Evolutionary conservation across 2,329 filamentous ascomycete species (phyloP).

Genomic region (Penicillium sp.): DNA sequence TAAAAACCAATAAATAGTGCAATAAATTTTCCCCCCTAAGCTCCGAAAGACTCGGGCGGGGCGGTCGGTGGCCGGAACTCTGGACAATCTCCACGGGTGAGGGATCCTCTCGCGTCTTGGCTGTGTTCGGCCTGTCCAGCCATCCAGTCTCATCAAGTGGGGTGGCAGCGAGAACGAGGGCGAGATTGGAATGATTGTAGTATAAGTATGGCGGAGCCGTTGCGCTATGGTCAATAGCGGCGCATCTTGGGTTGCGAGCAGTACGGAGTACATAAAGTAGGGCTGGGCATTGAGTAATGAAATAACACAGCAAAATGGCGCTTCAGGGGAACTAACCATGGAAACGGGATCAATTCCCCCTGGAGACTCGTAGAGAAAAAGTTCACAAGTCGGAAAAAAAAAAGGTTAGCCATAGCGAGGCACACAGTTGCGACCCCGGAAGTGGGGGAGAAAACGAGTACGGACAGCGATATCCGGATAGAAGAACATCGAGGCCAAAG

Average conservation of each 20-base stretch:
- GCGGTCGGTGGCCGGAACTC: constrained; percentile 21
- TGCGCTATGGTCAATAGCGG: background rate
- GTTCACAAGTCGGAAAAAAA: background rate
- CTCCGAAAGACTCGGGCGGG: constrained; percentile 11
- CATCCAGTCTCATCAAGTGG: constrained; percentile 9
- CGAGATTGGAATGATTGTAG: constrained; percentile 2
- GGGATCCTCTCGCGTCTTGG: constrained; percentile 10
- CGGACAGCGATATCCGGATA: background rate
- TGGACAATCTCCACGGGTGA: constrained; percentile 22
- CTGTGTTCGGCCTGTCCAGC: constrained; percentile 10
- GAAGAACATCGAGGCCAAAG: background rate
- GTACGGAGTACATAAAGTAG: background rate
- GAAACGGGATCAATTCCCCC: background rate
- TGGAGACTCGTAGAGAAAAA: background rate
- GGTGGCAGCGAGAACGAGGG: background rate
- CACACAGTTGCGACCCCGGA: background rate
- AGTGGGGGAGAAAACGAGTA: background rate
- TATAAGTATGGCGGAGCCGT: background rate
- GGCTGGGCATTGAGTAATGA: background rate
- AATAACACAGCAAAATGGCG: background rate
- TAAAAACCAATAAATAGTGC: background rate
- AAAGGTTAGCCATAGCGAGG: constrained; percentile 1
- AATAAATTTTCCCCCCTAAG: constrained; percentile 3
- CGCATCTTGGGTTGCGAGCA: background rate
- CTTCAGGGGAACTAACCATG: background rate